A percentile compares a stretch with the other conserved stretches of the same genome.
These are phyloP conservation scores for Verticillium dahliae DNA, from an alignment of 2,329 filamentous ascomycete genomes.

Conservation along the genomic window DNA sequence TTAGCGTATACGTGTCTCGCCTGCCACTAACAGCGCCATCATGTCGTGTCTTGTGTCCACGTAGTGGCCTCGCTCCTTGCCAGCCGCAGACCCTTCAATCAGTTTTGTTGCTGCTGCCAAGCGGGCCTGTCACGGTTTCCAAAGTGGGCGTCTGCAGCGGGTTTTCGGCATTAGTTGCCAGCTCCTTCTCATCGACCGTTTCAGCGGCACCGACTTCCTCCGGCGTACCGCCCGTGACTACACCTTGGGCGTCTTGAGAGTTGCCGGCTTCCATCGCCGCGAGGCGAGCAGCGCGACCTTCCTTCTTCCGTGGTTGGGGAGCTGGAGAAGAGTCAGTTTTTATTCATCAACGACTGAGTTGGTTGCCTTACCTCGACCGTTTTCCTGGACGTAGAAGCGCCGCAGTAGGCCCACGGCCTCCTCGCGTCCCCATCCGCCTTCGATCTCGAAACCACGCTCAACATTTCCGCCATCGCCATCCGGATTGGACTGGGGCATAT, in stretches of 20 bases:
- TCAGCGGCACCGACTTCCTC: neutral
- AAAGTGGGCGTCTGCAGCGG: neutral
- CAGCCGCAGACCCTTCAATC: neutral
- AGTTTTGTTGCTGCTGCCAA: neutral
- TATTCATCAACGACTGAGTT: neutral
- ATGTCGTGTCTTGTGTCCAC: neutral
- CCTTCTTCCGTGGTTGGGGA: constrained; percentile 47
- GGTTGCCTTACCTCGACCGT: constrained; percentile 66
- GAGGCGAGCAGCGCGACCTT: constrained; percentile 46
- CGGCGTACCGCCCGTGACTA: neutral
- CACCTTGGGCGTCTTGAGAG: neutral
- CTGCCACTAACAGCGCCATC: neutral
- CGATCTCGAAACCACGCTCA: constrained; percentile 72
- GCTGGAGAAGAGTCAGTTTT: constrained; percentile 23
- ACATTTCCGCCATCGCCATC: constrained; percentile 59
- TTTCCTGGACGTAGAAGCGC: constrained; percentile 97
- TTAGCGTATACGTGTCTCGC: neutral
- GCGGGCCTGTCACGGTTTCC: neutral
- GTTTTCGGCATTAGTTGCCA: neutral
- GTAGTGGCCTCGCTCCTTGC: neutral
- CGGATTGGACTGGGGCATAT: constrained; percentile 14
- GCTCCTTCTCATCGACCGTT: neutral
- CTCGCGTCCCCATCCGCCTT: constrained; percentile 81
- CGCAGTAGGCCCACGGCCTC: constrained; percentile 89
- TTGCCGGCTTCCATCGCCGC: constrained; percentile 31